These are phyloP conservation scores for Hordeum vulgare DNA, from an alignment of 176 grass and related monocot genomes.

Conservation along the genomic window MorexV3_pseudomolecules_assembly NC_058518.1:512324893-512325392, in stretches of 20 bases:
- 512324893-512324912: background rate
- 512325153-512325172: background rate
- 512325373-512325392: constrained; percentile 3
- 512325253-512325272: constrained; percentile 93
- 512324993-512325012: constrained; percentile 85
- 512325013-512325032: constrained; percentile 83
- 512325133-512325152: background rate
- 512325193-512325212: constrained; percentile 58
- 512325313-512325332: background rate
- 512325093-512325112: background rate
- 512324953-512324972: constrained; percentile 10
- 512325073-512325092: constrained; percentile 88
- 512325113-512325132: background rate
- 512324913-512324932: background rate
- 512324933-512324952: constrained; percentile 15
- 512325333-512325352: background rate
- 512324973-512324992: constrained; percentile 88
- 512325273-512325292: constrained; percentile 88
- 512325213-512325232: constrained; percentile 67
- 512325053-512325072: constrained; percentile 81
- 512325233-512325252: constrained; percentile 82
- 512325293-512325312: constrained; percentile 19
- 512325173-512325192: background rate
- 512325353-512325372: background rate
- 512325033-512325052: constrained; percentile 65